Evolutionary conservation across 2,329 filamentous ascomycete genomes (phyloP).

Genomic region (Cephalotrichum gorgonifer): DNA sequence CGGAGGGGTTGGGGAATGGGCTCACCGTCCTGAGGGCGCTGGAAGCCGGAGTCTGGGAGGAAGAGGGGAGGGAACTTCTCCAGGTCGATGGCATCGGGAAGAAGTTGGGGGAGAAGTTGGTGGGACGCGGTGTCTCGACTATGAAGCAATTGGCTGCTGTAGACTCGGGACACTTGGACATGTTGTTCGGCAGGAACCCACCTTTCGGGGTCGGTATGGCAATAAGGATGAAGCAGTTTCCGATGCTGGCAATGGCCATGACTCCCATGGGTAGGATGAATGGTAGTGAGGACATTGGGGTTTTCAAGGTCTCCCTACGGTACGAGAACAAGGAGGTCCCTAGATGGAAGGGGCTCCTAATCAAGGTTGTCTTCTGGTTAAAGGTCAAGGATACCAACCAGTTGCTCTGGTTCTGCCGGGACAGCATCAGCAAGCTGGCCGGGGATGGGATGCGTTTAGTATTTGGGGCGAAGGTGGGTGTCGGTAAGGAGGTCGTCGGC

Average conservation of each 20-base stretch:
- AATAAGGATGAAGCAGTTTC: conserved; percentile 58
- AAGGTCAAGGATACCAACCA: neutral
- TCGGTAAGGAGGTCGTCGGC: neutral
- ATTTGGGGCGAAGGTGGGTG: neutral
- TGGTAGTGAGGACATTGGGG: conserved; percentile 25
- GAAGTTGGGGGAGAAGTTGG: conserved; percentile 64
- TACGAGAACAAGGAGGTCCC: conserved; percentile 57
- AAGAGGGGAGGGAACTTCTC: conserved; percentile 67
- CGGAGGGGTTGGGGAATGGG: conserved; percentile 54
- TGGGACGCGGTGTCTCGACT: conserved; percentile 56
- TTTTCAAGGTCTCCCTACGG: conserved; percentile 56
- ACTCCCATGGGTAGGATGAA: conserved; percentile 11
- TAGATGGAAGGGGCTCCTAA: conserved; percentile 43
- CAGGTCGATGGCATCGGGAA: conserved; percentile 73
- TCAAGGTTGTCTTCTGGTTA: conserved; percentile 3
- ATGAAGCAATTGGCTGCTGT: conserved; percentile 59
- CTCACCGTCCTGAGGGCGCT: conserved; percentile 72
- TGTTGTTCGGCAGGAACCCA: conserved; percentile 65
- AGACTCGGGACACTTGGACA: conserved; percentile 66
- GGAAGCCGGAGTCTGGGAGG: conserved; percentile 70
- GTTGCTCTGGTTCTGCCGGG: conserved; percentile 3
- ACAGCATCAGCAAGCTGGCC: neutral
- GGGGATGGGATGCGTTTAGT: neutral
- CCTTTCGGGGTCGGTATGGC: conserved; percentile 69
- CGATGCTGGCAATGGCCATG: conserved; percentile 35